phyloP scores from a whole-genome alignment of 495 filamentous ascomycete genomes.

The Aspergillus incahuasiensis region DNA sequence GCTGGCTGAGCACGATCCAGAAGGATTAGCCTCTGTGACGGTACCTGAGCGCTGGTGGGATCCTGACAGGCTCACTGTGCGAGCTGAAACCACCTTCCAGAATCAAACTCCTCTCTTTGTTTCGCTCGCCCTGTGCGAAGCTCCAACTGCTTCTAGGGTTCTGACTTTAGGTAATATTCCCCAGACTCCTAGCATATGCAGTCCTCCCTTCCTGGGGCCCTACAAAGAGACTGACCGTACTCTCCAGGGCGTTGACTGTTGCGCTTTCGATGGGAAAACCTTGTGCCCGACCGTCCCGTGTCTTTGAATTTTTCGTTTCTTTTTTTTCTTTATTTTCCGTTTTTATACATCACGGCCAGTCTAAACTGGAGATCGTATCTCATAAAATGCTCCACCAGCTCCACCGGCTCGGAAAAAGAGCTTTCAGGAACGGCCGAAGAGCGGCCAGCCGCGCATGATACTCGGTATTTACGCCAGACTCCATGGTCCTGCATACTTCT shows the following conservation, averaged over 20 bases:
- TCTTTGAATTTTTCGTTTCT: constrained; percentile 10
- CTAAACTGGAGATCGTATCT: constrained; percentile 33
- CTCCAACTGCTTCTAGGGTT: constrained; percentile 2
- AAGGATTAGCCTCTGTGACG: constrained; percentile 11
- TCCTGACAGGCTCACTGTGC: constrained; percentile 16
- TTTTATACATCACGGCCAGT: constrained; percentile 20
- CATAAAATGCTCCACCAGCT: constrained; percentile 26
- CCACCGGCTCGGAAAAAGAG: constrained; percentile 36
- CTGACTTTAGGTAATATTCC: background rate
- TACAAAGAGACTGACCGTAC: constrained; percentile 4
- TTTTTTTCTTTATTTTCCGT: constrained; percentile 7
- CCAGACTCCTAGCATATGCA: constrained; percentile 18
- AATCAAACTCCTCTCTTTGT: background rate
- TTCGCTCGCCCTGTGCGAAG: background rate
- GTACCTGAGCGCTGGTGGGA: background rate
- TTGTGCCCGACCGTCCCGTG: constrained; percentile 16
- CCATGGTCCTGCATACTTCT: background rate
- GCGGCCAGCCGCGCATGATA: background rate
- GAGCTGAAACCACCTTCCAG: background rate
- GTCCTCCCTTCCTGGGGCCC: background rate
- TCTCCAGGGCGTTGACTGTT: constrained; percentile 4
- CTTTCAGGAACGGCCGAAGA: constrained; percentile 13
- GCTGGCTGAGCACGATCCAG: constrained; percentile 25
- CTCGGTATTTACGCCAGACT: background rate
- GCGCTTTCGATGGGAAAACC: constrained; percentile 8